phyloP scores from a whole-genome alignment of 2,329 filamentous ascomycete species.

The Aureobasidium sp. region DNA sequence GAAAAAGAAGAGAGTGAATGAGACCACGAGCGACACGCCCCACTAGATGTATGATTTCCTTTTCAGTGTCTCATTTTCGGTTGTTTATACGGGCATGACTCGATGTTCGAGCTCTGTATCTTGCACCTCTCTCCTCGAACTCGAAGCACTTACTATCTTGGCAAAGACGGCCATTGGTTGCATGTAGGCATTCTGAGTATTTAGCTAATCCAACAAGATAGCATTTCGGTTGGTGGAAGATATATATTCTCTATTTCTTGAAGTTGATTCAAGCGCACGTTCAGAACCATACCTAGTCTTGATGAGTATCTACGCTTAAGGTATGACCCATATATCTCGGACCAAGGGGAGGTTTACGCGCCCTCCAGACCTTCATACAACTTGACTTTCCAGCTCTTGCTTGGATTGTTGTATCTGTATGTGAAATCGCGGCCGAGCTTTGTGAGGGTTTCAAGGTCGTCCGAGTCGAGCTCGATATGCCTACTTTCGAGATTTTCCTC shows the following conservation, averaged over 20 bases:
- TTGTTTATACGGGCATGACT: conserved; percentile 6
- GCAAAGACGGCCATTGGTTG: neutral
- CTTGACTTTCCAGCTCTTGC: conserved; percentile 31
- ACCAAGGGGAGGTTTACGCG: neutral
- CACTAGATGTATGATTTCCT: conserved; percentile 9
- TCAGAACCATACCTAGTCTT: neutral
- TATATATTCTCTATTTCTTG: neutral
- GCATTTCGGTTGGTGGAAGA: neutral
- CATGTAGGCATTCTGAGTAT: neutral
- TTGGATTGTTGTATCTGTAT: conserved; percentile 34
- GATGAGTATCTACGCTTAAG: neutral
- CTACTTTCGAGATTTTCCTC: conserved; percentile 35
- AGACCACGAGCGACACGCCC: neutral
- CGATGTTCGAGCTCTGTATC: neutral
- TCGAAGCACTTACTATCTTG: neutral
- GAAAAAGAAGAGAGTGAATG: conserved; percentile 12
- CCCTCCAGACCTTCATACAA: conserved; percentile 36
- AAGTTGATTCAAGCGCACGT: neutral
- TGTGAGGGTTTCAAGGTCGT: conserved; percentile 29
- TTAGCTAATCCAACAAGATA: neutral
- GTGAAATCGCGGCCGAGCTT: conserved; percentile 27
- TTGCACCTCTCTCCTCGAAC: neutral
- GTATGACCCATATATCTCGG: neutral
- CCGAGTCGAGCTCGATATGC: conserved; percentile 29
- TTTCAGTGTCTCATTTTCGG: neutral